phyloP scores from a whole-genome alignment of 2,329 filamentous ascomycete genomes.

The Dichotomopilus funicola region DNA sequence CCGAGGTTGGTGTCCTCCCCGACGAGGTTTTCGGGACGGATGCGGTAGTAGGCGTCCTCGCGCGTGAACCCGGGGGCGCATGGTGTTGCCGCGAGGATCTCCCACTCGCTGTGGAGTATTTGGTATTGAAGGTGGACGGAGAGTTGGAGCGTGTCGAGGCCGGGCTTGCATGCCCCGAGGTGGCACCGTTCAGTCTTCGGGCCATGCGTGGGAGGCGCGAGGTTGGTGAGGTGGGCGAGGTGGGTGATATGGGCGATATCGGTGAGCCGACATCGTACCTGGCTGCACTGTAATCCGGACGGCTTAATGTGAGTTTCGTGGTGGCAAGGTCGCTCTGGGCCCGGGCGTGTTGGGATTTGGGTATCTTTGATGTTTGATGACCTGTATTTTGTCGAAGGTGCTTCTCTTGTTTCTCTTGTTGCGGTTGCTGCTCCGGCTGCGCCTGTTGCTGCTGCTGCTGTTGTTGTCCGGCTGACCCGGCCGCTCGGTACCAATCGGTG shows the following conservation, averaged over 20 bases:
- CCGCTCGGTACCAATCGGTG: slow-evolving; percentile 56
- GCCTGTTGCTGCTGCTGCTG: too few species aligned
- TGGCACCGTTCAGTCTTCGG: slow-evolving; percentile 36
- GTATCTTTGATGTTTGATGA: slow-evolving; percentile 26
- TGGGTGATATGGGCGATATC: slow-evolving; percentile 23
- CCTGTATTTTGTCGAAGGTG: slow-evolving; percentile 14
- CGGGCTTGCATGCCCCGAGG: slow-evolving; percentile 41
- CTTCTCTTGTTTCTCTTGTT: too few species aligned
- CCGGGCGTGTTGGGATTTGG: slow-evolving; percentile 39
- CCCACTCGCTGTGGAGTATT: slow-evolving; percentile 37
- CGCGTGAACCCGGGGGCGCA: slow-evolving; percentile 28
- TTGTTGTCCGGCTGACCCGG: slow-evolving; percentile 19
- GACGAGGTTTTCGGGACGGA: slow-evolving; percentile 35
- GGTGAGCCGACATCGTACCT: slow-evolving; percentile 18
- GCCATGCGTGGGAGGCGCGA: slow-evolving; percentile 34
- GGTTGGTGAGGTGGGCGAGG: slow-evolving; percentile 24
- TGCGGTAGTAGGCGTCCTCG: slow-evolving; percentile 36
- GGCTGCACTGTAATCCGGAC: slow-evolving; percentile 10
- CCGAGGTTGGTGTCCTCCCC: slow-evolving; percentile 27
- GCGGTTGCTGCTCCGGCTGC: too few species aligned
- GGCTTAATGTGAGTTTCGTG: slow-evolving; percentile 22
- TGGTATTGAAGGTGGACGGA: slow-evolving; percentile 39
- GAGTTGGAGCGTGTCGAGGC: slow-evolving; percentile 52
- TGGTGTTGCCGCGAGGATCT: slow-evolving; percentile 32
- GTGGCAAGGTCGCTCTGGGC: slow-evolving; percentile 53